Base-by-base conservation (phyloP, 1,284 basidiomycete species). In the Malassezia globosa region DNA sequence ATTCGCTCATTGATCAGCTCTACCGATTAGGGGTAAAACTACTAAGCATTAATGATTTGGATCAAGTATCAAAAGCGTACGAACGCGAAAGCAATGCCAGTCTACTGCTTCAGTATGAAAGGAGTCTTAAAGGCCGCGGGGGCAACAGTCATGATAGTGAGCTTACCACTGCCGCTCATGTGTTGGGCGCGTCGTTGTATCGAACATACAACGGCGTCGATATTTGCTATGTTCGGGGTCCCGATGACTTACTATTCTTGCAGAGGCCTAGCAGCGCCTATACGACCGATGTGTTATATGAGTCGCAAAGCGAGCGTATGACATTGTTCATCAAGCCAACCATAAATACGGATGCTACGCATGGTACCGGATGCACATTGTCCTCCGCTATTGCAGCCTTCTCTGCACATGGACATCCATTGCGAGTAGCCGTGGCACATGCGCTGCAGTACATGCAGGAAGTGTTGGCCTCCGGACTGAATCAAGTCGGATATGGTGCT, bases 301-400 rank as follows among this genome's bases (percentile, higher is more conserved):
- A 60, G 24, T 10, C 27, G 5, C 21, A 13, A 13, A 19, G 34
- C 6, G 26, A 29, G 6, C 27, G 27, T 6, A 47, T 46, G 29
- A 54, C 56, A 16, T 27, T 70, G 13, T 66, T 66, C 38, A 39
- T 67, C 46, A 61, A 61, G 29, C 59, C 61, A 3, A 42, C 52
- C 13, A 37, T 67, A 3, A 36, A 38, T 5, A 54, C 63, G 0
- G 45, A 25, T 3, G 58, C 60, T 3, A 69, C 89, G 0, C 90
- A 95, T 66, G 90, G 90, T 1, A 95, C 90, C 0, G 90, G 90
- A 1, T 96, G 89, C 69, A 95, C 90, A 0, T 76, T 95, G 7
- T 84, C 82, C 33, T 82, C 88, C 0, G 86, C 87, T 0, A 77
- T 94, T 13, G 82, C 84, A 1, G 82, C 81, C 42, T 76, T 77